Base-by-base conservation (phyloP, 805 yeast genomes). In the Nakazawaea pomicola region DNA sequence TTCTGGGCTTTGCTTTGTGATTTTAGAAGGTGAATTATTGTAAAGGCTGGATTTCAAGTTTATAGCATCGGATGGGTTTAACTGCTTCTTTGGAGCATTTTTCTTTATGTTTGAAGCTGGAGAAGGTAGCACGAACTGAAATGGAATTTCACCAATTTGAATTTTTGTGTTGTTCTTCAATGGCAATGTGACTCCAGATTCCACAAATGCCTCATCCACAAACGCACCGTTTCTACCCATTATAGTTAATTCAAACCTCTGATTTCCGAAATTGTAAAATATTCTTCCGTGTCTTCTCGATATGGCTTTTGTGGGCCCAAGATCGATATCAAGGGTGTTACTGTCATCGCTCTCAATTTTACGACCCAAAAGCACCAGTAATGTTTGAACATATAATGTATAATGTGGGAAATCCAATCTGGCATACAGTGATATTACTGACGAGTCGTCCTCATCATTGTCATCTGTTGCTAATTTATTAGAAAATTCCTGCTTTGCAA, bases 181-280 rank as follows among this genome's bases (percentile, higher is more conserved):
- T 2, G 96, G 96, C 7, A 93, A 89, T 0, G 99, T 93, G 28
- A 86, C 80, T 7, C 96, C 97, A 46, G 84, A 78, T 56, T 88
- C 96, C 6, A 93, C 83, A 59, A 91, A 93, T 27, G 69, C 70
- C 49, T 89, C 96, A 60, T 91, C 93, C 3, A 93, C 95, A 68
- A 93, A 93, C 2, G 97, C 97, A 29, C 99, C 99, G 59, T 93
- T 93, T 51, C 96, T 74, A 15, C 99, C 99, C 51, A 90, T 69
- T 2, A 93, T 89, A 7, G 95, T 81, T 33, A 93, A 65, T 61
- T 93, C 99, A 56, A 93, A 93, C 49, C 95, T 65, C 57, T 91
- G 98, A 3, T 95, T 89, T 3, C 96, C 98, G 62, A 93, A 93
- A 58, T 93, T 93, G 66, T 91, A 93, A 58, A 90, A 91, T 12